Conservation (phyloP, 306 rosid species). For the Prunus mira region DNA sequence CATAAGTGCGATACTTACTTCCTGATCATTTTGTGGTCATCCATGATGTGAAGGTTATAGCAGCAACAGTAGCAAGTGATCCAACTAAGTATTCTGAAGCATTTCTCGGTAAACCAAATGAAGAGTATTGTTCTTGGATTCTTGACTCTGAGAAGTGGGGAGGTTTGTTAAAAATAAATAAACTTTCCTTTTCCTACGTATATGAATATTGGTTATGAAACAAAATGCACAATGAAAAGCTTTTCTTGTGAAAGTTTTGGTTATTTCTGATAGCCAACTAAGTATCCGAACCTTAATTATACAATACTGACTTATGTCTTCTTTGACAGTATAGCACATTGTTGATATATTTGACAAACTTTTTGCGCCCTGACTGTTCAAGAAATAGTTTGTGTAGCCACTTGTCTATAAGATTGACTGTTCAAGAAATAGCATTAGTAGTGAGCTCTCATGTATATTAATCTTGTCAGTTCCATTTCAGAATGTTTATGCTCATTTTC, state of each 20-base stretch:
- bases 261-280: background rate
- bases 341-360: background rate
- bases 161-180: conserved; percentile 49
- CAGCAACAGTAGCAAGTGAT: conserved; percentile 86
- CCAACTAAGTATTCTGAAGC: conserved; percentile 52
- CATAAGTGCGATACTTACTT: background rate
- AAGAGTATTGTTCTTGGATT: conserved; percentile 87
- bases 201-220: background rate
- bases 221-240: background rate
- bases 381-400: too few species aligned
- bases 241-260: background rate
- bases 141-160: conserved; percentile 95
- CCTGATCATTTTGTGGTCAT: background rate
- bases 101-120: conserved; percentile 85
- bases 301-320: background rate
- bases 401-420: too few species aligned
- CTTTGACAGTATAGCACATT: background rate
- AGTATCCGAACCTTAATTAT: background rate
- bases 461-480: conserved; percentile 2
- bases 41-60: conserved; percentile 63
- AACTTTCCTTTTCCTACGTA: background rate
- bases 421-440: conserved; percentile 41
- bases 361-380: background rate
- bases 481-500: background rate
- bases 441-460: conserved; percentile 12